phyloP scores from a whole-genome alignment of 116 monocot genomes.

The Cymodocea nodosa region DNA sequence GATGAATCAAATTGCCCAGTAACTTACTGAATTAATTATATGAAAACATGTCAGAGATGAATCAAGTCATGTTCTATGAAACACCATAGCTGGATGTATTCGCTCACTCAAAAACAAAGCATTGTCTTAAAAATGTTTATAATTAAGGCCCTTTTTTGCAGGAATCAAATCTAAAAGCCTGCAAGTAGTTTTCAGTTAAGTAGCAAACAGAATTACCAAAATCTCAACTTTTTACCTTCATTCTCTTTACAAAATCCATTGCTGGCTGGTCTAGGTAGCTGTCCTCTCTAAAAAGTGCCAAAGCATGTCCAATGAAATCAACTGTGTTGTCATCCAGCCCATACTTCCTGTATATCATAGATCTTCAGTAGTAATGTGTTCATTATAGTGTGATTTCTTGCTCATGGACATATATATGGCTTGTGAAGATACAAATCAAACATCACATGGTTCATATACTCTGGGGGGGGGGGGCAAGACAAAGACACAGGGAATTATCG shows the following conservation, averaged over 20 bases:
- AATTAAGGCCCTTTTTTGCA: no score
- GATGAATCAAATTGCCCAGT: slow-evolving; percentile 10
- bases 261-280: slow-evolving; percentile 48
- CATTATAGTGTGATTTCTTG: no score
- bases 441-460: background rate
- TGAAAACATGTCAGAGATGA: no score
- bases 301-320: slow-evolving; percentile 62
- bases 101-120: no score
- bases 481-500: background rate
- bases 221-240: slow-evolving; percentile 29
- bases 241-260: slow-evolving; percentile 34
- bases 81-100: no score
- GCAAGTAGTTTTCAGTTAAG: no score
- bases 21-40: background rate
- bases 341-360: slow-evolving; percentile 30
- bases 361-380: no score
- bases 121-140: no score
- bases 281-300: slow-evolving; percentile 57
- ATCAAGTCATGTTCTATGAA: no score
- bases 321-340: slow-evolving; percentile 59
- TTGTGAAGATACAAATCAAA: no score
- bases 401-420: no score
- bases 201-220: background rate
- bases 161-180: no score
- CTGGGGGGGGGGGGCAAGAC: background rate